Conservation (phyloP, 495 filamentous ascomycete species). For the Apiosordaria backusii region DNA sequence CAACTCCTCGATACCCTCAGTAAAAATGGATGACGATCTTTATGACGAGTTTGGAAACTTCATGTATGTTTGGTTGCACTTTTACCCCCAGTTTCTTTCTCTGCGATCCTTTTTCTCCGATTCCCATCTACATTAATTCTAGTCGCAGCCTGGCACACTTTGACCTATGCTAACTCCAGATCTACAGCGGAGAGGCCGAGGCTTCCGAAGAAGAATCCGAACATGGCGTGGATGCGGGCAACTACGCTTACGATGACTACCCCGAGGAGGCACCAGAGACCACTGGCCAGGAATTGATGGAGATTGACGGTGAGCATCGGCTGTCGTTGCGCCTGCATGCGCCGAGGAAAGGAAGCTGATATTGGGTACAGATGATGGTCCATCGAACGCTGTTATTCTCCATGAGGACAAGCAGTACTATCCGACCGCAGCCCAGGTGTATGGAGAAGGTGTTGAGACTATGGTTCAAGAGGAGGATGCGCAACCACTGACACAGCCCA, state of each 20-base stretch:
- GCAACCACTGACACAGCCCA: slow-evolving; percentile 85
- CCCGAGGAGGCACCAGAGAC: slow-evolving; percentile 58
- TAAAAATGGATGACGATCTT: slow-evolving; percentile 37
- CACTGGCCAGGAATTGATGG: slow-evolving; percentile 84
- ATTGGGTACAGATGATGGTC: slow-evolving; percentile 60
- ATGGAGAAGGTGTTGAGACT: slow-evolving; percentile 90
- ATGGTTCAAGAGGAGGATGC: slow-evolving; percentile 97
- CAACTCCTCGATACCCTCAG: slow-evolving; percentile 8
- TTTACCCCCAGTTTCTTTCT: neutral
- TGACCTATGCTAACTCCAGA: slow-evolving; percentile 12
- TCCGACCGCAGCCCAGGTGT: slow-evolving; percentile 90
- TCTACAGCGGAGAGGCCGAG: slow-evolving; percentile 66
- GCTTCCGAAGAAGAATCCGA: slow-evolving; percentile 85
- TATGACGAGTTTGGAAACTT: slow-evolving; percentile 42
- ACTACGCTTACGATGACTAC: slow-evolving; percentile 77
- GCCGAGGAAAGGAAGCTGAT: slow-evolving; percentile 16
- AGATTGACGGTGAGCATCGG: slow-evolving; percentile 67
- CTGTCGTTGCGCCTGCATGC: slow-evolving; percentile 1
- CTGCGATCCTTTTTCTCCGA: neutral
- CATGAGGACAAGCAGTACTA: slow-evolving; percentile 99
- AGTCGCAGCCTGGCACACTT: neutral
- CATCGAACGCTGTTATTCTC: slow-evolving; percentile 91
- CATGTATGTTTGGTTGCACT: slow-evolving; percentile 23
- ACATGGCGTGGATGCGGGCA: slow-evolving; percentile 65
- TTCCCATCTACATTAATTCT: neutral